phyloP scores from a whole-genome alignment of 306 rosid genomes.

The Spatholobus suberectus region DNA sequence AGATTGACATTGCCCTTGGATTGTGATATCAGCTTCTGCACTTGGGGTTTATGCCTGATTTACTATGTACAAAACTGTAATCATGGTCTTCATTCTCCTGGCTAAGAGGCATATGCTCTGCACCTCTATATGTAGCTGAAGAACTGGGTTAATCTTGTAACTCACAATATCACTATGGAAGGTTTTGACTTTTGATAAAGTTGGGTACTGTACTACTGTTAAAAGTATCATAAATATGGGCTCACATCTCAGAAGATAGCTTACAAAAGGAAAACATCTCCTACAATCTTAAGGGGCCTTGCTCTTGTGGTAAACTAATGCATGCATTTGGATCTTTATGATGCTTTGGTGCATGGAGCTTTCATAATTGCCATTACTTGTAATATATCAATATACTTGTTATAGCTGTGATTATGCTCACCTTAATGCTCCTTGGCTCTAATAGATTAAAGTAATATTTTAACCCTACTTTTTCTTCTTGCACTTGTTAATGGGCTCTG shows the following conservation, averaged over 20 bases:
- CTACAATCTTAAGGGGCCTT: background rate
- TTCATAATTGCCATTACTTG: background rate
- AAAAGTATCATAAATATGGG: background rate
- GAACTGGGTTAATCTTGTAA: background rate
- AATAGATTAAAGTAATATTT: background rate
- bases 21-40: constrained; percentile 59
- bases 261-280: background rate
- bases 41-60: background rate
- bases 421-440: background rate
- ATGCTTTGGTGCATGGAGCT: background rate
- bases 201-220: background rate
- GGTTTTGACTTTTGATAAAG: constrained; percentile 1
- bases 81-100: constrained; percentile 68
- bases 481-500: no score
- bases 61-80: constrained; percentile 53
- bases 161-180: constrained; percentile 44
- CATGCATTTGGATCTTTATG: background rate
- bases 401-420: background rate
- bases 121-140: constrained; percentile 51
- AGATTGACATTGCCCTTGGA: constrained; percentile 56
- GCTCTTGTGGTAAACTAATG: background rate
- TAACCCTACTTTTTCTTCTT: background rate
- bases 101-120: constrained; percentile 42
- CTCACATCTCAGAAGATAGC: background rate
- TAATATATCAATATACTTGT: background rate